These are phyloP conservation scores for Trichoderma afroharzianum DNA, from an alignment of 2,329 filamentous ascomycete genomes.

Conservation along the genomic window DNA sequence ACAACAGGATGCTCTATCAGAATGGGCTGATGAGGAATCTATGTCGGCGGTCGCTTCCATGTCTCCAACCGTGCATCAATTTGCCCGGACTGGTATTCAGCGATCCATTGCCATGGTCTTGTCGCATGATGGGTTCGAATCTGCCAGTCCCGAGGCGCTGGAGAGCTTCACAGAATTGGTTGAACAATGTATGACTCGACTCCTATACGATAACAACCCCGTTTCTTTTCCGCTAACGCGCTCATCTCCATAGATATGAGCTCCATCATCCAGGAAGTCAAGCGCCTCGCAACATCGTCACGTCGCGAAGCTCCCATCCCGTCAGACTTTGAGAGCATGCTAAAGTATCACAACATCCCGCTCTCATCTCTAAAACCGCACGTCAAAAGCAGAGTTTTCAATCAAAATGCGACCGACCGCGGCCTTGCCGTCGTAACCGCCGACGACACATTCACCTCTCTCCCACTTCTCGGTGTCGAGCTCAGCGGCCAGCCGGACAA, in stretches of 20 bases:
- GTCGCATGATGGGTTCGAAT: conserved; percentile 56
- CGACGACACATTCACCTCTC: conserved; percentile 38
- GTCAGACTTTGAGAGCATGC: conserved; percentile 52
- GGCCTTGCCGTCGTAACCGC: conserved; percentile 39
- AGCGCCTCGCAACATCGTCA: conserved; percentile 44
- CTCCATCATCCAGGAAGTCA: conserved; percentile 47
- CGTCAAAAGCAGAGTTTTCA: conserved; percentile 49
- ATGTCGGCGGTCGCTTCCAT: conserved; percentile 21
- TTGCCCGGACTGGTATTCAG: conserved; percentile 41
- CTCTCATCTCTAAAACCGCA: conserved; percentile 53
- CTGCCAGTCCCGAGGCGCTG: conserved; percentile 52
- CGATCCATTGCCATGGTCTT: conserved; percentile 55
- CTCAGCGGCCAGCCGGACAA: conserved; percentile 58
- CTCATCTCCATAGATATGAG: conserved; percentile 41
- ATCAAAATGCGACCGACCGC: conserved; percentile 34
- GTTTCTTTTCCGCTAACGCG: too few relatives aligned
- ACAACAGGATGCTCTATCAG: neutral
- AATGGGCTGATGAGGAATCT: neutral
- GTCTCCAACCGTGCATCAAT: conserved; percentile 31
- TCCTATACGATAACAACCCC: too few relatives aligned
- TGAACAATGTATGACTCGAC: conserved; percentile 53
- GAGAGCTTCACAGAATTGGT: conserved; percentile 55
- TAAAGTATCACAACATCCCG: conserved; percentile 51
- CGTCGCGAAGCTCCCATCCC: conserved; percentile 53
- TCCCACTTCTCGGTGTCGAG: conserved; percentile 49